Base-by-base conservation (phyloP, 2,329 filamentous ascomycete species). In the Aurifilum marmelostoma region DNA sequence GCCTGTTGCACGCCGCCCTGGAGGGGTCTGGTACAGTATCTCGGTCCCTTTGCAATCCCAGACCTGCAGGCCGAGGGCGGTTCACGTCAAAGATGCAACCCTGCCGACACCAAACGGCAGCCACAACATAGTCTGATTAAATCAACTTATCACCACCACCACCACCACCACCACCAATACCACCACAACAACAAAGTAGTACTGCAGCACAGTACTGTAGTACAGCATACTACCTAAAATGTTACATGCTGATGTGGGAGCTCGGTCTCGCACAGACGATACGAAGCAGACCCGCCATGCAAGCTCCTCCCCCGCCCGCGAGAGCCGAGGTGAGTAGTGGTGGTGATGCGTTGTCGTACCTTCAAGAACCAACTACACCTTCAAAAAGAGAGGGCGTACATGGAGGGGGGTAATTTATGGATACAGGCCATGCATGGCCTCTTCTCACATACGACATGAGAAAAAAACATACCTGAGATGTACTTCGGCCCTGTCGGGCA, bases 11-110 rank as follows among this genome's bases (percentile, higher is more conserved):
- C 56, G 56, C 21, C 56, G 11, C 14, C 11, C 52, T 37, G 32
- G 14, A 14, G 5, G 27, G 52, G 7, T 2, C n/a, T 14, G 32
- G 56, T 59, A 59, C 56, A 59, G 56, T 59, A 59, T 59, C 32
- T 59, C 56, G 56, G 56, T 59, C 56, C 56, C 56, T 59, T 59
- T 59, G 54, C 16, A 34, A 59, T 21, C 27, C 34, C 50, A 54
- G 50, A 29, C 54, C 54, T 59, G 54, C 54, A 59, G 34, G 54
- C 24, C 27, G 16, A n/a, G 54, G 54, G 27, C n/a, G 56, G 56
- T 59, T 37, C 56, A 59, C 32, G 56, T 59, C 56, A 37, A 59
- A 29, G n/a, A 37, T 59, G 56, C 18, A n/a, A 59, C 56, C 56
- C 29, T 59, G 29, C 29, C 56, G 32, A 29, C 56, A 59, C 37